Evolutionary conservation across 176 grass and related monocot species (phyloP).

Genomic region (Chloris gayana): DNA sequence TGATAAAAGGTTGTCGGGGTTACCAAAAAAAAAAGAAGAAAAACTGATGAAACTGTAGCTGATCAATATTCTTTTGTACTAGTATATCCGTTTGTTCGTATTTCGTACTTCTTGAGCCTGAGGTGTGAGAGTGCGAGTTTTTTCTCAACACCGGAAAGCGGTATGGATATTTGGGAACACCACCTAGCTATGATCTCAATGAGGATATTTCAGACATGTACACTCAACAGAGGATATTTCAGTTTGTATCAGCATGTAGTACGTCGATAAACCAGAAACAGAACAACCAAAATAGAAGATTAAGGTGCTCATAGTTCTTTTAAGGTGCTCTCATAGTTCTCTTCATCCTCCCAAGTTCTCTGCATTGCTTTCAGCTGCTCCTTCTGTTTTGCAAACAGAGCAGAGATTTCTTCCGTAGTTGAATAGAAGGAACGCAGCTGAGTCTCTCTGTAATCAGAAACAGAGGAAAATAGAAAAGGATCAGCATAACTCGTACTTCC

Average conservation of each 20-base stretch:
- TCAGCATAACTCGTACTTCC: conserved; percentile 25
- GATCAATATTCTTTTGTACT: conserved; percentile 44
- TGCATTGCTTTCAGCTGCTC: conserved; percentile 99
- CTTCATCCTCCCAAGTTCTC: conserved; percentile 93
- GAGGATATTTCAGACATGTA: background rate
- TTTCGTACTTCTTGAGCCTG: background rate
- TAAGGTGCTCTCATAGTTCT: conserved; percentile 75
- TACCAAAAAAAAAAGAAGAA: no score
- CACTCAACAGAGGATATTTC: conserved; percentile 16
- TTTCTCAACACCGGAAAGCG: background rate
- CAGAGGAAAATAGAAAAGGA: conserved; percentile 8
- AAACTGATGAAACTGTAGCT: conserved; percentile 35
- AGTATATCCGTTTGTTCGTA: background rate
- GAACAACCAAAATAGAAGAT: background rate
- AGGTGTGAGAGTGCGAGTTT: background rate
- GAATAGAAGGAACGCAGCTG: conserved; percentile 96
- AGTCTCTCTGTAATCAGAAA: conserved; percentile 76
- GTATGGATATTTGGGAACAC: background rate
- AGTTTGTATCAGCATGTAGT: background rate
- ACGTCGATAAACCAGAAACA: conserved; percentile 16
- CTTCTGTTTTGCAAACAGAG: conserved; percentile 89
- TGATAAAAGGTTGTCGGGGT: conserved; percentile 32
- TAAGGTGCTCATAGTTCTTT: no score
- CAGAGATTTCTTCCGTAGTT: conserved; percentile 91
- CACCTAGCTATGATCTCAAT: background rate